Evolutionary conservation across 768 basidiomycete genomes (phyloP).

Genomic region (Amanita molliuscula): DNA sequence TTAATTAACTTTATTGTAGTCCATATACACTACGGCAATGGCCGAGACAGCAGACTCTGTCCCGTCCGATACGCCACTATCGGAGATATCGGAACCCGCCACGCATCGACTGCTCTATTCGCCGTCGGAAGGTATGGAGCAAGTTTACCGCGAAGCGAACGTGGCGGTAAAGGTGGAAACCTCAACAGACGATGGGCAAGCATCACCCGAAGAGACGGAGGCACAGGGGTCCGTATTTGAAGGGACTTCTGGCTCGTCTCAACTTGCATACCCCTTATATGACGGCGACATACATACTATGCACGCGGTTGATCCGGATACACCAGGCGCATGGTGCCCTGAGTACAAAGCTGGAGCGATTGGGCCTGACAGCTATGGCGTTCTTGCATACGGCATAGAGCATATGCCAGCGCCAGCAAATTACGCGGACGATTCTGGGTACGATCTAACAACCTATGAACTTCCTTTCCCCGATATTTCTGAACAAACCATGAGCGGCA

Average conservation of each 20-base stretch:
- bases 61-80: background rate
- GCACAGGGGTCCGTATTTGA: background rate
- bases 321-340: background rate
- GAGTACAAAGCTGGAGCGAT: conserved; percentile 1
- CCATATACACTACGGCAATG: conserved; percentile 3
- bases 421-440: background rate
- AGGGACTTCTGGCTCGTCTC: background rate
- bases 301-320: background rate
- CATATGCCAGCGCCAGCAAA: background rate
- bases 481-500: background rate
- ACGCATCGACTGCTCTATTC: conserved; percentile 1
- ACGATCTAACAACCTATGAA: conserved; percentile 1
- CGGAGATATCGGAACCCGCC: conserved; percentile 1
- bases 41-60: background rate
- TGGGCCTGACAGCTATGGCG: background rate
- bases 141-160: conserved; percentile 1
- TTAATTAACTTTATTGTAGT: conserved; percentile 1
- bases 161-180: background rate
- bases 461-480: conserved; percentile 4
- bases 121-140: conserved; percentile 2
- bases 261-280: conserved; percentile 2
- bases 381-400: conserved; percentile 1
- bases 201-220: conserved; percentile 1
- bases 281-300: background rate
- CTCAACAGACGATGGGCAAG: background rate